Evolutionary conservation across 371 early-diverging fungal species (phyloP), one percentile per base, ranked within the genome.

Genomic region (Mortierella sp.): DNA sequence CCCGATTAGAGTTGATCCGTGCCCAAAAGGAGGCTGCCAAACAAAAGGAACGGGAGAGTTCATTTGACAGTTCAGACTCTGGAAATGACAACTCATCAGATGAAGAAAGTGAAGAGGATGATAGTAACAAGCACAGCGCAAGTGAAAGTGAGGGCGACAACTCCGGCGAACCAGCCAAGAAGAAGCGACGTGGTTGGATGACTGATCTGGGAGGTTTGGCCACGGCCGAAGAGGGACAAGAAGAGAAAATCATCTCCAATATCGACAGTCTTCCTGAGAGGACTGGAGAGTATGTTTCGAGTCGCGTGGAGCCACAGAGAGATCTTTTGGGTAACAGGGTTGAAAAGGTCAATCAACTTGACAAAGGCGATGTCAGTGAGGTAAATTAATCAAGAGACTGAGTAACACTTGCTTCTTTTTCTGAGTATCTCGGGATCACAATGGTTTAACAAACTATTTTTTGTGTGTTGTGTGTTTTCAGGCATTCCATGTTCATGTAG

Each of bases 401-500:
- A 15, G 32, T 7, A 57, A 10, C 19, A 7, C n/a, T 57, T 5
- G 9, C 19, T 2, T 15, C 22, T 29, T 2, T 29, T 42, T 10
- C 23, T 42, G 8, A 26, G 29, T 13, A 22, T 61, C 3, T 3
- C 22, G 3, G 9, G 6, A 22, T 59, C 31, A 34, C 34, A 13
- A 22, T 3, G 10, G 12, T 4, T 15, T 35, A 58, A 58, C 37
- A 15, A 23, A n/a, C 34, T 19, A 13, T 34, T 42, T 26, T 60
- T 47, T n/a, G 17, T 47, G 4, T n/a, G 19, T 4, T 29, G 56
- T 28, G 6, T 28, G 28, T 32, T 58, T 13, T 40, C 63, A 91
- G 81, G 90, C 93, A 2, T 96, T 93, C 81, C 95, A 92, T 78
- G 94, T 97, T 5, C 83, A 88, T 19, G 94, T 98, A 9, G 82